Percentiles rank a stretch among this genome's conserved stretches.
Evolutionary conservation across 371 early-diverging fungal species (phyloP).

Genomic region (Lichtheimia ramosa): DNA sequence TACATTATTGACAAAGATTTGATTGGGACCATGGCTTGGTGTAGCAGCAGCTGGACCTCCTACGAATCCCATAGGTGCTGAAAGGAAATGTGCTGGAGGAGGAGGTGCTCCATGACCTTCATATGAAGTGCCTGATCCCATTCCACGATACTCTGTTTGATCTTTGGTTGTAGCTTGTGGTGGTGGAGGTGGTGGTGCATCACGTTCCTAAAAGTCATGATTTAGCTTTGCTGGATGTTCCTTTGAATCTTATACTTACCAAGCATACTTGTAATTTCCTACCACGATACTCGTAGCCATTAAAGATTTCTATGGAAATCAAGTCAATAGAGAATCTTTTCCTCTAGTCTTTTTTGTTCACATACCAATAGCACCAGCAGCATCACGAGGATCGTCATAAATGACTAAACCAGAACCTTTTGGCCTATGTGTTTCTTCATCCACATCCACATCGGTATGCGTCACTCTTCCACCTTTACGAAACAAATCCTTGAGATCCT

Average conservation of each 20-base stretch:
- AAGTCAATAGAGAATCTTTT: background rate
- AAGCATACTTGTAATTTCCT: slow-evolving; percentile 77
- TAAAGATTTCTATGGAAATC: slow-evolving; percentile 55
- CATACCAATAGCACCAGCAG: slow-evolving; percentile 69
- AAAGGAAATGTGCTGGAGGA: slow-evolving; percentile 18
- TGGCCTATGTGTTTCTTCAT: slow-evolving; percentile 56
- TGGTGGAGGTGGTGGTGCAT: slow-evolving; percentile 20
- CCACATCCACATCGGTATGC: slow-evolving; percentile 68
- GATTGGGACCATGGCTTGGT: slow-evolving; percentile 46
- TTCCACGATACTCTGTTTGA: slow-evolving; percentile 3
- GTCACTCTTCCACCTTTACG: slow-evolving; percentile 63
- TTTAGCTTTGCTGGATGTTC: background rate
- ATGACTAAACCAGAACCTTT: slow-evolving; percentile 74
- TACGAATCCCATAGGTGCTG: slow-evolving; percentile 27
- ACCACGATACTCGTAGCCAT: slow-evolving; percentile 80
- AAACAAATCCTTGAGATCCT: slow-evolving; percentile 78
- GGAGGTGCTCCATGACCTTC: slow-evolving; percentile 1
- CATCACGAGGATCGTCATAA: slow-evolving; percentile 66
- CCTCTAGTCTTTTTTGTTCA: too few relatives aligned
- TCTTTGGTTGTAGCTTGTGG: slow-evolving; percentile 7
- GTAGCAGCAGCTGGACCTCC: slow-evolving; percentile 46
- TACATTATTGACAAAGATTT: slow-evolving; percentile 63
- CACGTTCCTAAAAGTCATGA: slow-evolving; percentile 7
- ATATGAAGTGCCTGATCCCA: background rate
- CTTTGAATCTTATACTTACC: slow-evolving; percentile 42